These are phyloP conservation scores for Globisporangium cylindrosporum DNA, from an alignment of 352 stramenopile genomes.

Conservation along the genomic window DNA sequence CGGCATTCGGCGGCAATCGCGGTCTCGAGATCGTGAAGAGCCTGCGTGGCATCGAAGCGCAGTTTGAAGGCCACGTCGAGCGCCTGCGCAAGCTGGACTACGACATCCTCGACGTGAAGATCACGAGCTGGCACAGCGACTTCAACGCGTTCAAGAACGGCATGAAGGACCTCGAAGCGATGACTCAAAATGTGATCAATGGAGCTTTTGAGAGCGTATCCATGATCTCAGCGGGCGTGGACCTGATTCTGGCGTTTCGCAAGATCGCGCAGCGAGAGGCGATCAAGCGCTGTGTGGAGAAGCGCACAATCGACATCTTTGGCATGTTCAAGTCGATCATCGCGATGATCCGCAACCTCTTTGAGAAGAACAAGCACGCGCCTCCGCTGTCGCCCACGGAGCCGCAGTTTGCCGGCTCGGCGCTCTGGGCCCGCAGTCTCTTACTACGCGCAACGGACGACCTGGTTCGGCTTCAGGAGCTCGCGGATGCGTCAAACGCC, in stretches of 20 bases:
- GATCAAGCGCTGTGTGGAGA: constrained; percentile 93
- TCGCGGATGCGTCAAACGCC: constrained; percentile 62
- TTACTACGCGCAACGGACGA: constrained; percentile 77
- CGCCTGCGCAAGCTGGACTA: constrained; percentile 90
- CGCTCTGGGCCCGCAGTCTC: constrained; percentile 91
- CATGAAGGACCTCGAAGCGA: constrained; percentile 95
- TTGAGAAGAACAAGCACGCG: constrained; percentile 89
- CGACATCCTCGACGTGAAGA: constrained; percentile 94
- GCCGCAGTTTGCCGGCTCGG: constrained; percentile 90
- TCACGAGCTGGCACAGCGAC: constrained; percentile 93
- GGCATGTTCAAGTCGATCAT: constrained; percentile 85
- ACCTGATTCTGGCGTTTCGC: constrained; percentile 92
- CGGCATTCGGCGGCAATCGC: constrained; percentile 91
- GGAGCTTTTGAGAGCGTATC: constrained; percentile 91
- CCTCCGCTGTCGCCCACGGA: constrained; percentile 87
- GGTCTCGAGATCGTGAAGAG: constrained; percentile 92
- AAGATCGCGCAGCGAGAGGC: constrained; percentile 90
- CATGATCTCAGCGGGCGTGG: constrained; percentile 85
- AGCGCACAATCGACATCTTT: constrained; percentile 92
- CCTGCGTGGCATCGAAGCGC: constrained; percentile 89
- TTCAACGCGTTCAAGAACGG: constrained; percentile 95
- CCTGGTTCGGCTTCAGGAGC: constrained; percentile 63
- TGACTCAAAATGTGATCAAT: constrained; percentile 96
- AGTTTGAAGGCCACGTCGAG: constrained; percentile 91
- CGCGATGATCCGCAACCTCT: constrained; percentile 81